Base-by-base conservation (phyloP, 1,284 basidiomycete species). In the Sporisorium exsertum region DNA sequence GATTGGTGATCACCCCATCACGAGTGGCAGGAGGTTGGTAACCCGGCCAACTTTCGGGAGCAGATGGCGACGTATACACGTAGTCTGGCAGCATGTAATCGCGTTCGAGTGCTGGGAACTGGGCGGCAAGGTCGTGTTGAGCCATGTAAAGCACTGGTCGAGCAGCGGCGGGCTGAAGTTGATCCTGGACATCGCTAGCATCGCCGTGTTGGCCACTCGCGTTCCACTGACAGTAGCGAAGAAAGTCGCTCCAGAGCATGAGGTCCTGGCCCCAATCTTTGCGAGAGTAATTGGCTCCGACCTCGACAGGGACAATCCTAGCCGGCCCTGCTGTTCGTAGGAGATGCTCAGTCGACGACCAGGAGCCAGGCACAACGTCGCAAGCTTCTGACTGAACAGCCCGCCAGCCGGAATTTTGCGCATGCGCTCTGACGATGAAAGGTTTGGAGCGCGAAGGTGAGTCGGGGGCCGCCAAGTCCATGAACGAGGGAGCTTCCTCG, bases 1-100 rank as follows among this genome's bases (percentile, higher is more conserved):
- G 91, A 82, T 96, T 97, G 43, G 93, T 86, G 13, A 94, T 88
- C 12, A 92, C 87, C 33, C 90, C 89, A 16, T 80, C 76, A 13
- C 90, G 89, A 59, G 92, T 92, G 12, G 83, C 80, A 0, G 93
- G 94, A 1, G 92, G 89, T 7, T 78, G 72, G 82, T 95, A 95
- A 0, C 88, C 78, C 7, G 87, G 81, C 61, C 71, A 73, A 32
- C 67, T 61, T 32, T 10, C 9, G 18, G 60, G 32, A 26, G 71
- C 22, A 2, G 59, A 20, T n/a, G 91, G 89, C 4, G 87, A 88
- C 6, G 92, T 88, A 82, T 93, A 97, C 26, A 94, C 91, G 82
- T 95, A 95, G 85, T 97, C 95, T 0, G 96, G 95, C 7, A 93
- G 80, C 13, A 89, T 72, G 54, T 96, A 90, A 81, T 98, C 96